Conservation (phyloP, 2,329 filamentous ascomycete genomes). For the Sclerotinia minor region DNA sequence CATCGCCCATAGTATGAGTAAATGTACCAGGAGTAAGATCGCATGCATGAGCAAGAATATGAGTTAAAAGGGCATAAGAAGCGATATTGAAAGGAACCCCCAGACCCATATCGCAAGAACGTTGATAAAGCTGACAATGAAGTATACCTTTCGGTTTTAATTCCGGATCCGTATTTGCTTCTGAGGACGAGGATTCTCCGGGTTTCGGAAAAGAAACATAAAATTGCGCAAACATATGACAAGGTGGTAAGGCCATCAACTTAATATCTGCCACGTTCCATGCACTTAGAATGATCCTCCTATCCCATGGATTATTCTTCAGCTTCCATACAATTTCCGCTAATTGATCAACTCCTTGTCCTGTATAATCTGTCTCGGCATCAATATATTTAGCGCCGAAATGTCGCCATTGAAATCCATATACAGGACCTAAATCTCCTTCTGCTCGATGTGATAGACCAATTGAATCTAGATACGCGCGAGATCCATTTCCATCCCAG, state of each 20-base stretch:
- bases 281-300: conserved; percentile 84
- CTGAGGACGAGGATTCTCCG: not conserved
- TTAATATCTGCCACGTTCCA: conserved; percentile 89
- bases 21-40: conserved; percentile 82
- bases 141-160: conserved; percentile 60
- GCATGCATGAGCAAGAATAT: conserved; percentile 90
- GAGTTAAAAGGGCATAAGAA: conserved; percentile 86
- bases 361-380: conserved; percentile 76
- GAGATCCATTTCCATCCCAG: conserved; percentile 96
- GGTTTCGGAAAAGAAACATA: conserved; percentile 46
- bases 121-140: conserved; percentile 88
- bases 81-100: conserved; percentile 97
- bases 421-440: conserved; percentile 91
- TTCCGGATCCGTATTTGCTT: not conserved
- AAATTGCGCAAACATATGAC: conserved; percentile 97
- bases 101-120: conserved; percentile 94
- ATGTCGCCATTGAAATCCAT: conserved; percentile 98
- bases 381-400: conserved; percentile 91
- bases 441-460: conserved; percentile 79
- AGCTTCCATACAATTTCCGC: conserved; percentile 88
- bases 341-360: conserved; percentile 89
- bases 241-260: conserved; percentile 90
- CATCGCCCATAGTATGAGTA: conserved; percentile 95
- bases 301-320: conserved; percentile 79
- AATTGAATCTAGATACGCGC: conserved; percentile 83